phyloP scores from a whole-genome alignment of 2,329 filamentous ascomycete genomes.

The Amphichorda felina region DNA sequence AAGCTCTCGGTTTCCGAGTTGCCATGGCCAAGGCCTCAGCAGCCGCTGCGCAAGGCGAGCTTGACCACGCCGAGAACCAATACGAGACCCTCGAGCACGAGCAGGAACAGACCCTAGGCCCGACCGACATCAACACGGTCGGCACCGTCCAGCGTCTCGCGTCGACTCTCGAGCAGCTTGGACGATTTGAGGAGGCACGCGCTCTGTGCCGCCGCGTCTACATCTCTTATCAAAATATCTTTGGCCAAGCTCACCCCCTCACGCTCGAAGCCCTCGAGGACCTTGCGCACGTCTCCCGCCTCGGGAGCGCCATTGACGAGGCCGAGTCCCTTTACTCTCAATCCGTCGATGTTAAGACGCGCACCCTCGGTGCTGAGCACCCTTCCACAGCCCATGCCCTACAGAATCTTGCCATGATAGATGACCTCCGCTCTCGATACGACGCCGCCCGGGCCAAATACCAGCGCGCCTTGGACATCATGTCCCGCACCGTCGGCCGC shows the following conservation, averaged over 20 bases:
- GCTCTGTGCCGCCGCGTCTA: constrained; percentile 12
- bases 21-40: constrained; percentile 11
- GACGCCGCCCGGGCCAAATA: constrained; percentile 10
- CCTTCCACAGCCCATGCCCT: constrained; percentile 11
- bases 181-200: constrained; percentile 12
- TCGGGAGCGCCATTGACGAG: constrained; percentile 13
- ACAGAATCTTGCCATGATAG: constrained; percentile 13
- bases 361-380: constrained; percentile 10
- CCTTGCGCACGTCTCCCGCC: constrained; percentile 11
- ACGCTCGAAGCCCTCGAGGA: constrained; percentile 14
- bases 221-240: constrained; percentile 13
- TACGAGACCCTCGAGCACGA: constrained; percentile 10
- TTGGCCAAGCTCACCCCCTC: constrained; percentile 13
- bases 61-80: constrained; percentile 8
- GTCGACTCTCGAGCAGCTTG: constrained; percentile 9
- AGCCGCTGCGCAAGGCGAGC: constrained; percentile 9
- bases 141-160: constrained; percentile 13
- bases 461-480: constrained; percentile 10
- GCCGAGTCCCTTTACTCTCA: constrained; percentile 13
- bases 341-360: constrained; percentile 11
- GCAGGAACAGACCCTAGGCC: constrained; percentile 11
- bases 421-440: constrained; percentile 10
- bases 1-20: constrained; percentile 10
- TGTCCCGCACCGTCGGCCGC: constrained; percentile 9
- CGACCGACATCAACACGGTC: constrained; percentile 11